A percentile compares a stretch with the other conserved stretches of the same genome.
These are phyloP conservation scores for Fraxinus xanthoxyloides DNA, from an alignment of 305 asterid species.

Conservation along the genomic window DNA sequence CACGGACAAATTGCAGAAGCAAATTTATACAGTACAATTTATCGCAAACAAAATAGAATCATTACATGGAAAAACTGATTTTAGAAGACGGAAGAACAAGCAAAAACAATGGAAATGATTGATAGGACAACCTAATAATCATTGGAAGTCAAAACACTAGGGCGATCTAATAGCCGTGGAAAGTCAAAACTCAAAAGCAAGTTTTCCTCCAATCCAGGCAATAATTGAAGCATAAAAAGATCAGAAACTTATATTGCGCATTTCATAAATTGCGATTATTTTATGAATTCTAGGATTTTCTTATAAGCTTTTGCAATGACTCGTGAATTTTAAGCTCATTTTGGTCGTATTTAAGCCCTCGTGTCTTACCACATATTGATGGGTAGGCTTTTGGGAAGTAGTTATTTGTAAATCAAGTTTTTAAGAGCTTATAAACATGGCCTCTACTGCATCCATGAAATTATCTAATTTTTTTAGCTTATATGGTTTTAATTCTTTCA, in stretches of 20 bases:
- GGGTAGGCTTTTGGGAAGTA: background rate
- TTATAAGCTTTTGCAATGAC: background rate
- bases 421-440: background rate
- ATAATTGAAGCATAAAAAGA: background rate
- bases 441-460: background rate
- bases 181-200: background rate
- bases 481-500: background rate
- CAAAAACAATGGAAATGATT: background rate
- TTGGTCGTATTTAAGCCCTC: background rate
- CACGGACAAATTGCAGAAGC: background rate
- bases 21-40: background rate
- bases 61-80: background rate
- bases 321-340: background rate
- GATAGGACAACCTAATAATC: background rate
- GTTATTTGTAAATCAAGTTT: background rate
- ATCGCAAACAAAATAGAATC: background rate
- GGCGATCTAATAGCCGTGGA: background rate
- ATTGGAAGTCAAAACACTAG: background rate
- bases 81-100: background rate
- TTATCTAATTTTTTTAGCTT: background rate
- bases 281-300: background rate
- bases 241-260: background rate
- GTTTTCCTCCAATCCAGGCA: background rate
- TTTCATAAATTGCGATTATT: background rate
- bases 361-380: background rate